A percentile compares a stretch with the other conserved stretches of the same genome.
Conservation (phyloP, 2,329 filamentous ascomycete genomes). For the Trichoderma sp. region DNA sequence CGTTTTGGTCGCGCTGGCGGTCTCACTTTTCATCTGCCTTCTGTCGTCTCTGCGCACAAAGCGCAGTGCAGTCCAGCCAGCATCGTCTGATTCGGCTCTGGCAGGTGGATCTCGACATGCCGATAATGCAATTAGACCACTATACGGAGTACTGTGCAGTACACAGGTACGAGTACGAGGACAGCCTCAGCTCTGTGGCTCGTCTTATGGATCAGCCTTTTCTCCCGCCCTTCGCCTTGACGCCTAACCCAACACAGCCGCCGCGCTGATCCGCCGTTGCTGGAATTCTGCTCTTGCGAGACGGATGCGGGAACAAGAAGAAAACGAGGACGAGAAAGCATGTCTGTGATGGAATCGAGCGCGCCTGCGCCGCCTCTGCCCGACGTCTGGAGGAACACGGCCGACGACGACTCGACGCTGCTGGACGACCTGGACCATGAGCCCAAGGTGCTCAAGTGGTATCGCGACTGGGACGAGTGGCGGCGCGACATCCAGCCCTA, state of each 20-base stretch:
- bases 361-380: background rate
- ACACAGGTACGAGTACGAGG: background rate
- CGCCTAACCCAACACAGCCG: conserved; percentile 13
- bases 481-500: conserved; percentile 8
- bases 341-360: conserved; percentile 1
- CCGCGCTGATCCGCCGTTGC: conserved; percentile 5
- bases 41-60: background rate
- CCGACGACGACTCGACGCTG: conserved; percentile 16
- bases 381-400: conserved; percentile 6
- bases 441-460: conserved; percentile 7
- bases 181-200: conserved; percentile 5
- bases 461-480: conserved; percentile 17
- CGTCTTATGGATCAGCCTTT: conserved; percentile 3
- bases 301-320: background rate
- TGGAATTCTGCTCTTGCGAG: background rate
- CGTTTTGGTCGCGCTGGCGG: background rate
- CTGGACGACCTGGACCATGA: conserved; percentile 10
- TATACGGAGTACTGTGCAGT: background rate
- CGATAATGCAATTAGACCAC: conserved; percentile 18
- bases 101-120: conserved; percentile 18
- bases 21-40: background rate
- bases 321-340: background rate
- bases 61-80: background rate
- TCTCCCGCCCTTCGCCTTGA: background rate
- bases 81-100: conserved; percentile 12